phyloP scores from a whole-genome alignment of 768 basidiomycete species.

The Termitomyces sp. region DNA sequence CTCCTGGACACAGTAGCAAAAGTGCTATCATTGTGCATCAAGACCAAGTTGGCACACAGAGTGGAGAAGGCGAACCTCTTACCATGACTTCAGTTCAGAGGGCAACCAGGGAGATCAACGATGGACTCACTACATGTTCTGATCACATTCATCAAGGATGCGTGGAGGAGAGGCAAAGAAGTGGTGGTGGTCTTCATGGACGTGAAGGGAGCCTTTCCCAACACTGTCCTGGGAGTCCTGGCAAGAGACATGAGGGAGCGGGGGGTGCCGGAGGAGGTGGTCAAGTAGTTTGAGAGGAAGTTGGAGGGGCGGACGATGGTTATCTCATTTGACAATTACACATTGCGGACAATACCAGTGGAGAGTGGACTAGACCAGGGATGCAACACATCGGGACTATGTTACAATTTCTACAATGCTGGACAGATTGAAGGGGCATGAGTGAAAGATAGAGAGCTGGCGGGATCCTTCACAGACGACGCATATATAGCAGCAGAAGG shows the following conservation, averaged over 20 bases:
- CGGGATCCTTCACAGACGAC: not conserved
- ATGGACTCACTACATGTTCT: conserved; percentile 26
- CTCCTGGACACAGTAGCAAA: not conserved
- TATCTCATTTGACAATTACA: not conserved
- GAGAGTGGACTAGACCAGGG: not conserved
- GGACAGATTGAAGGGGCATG: not conserved
- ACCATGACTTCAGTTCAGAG: conserved; percentile 21
- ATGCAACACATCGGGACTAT: not conserved
- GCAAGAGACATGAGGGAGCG: conserved; percentile 21
- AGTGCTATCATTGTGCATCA: conserved; percentile 19
- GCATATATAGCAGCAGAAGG: not conserved
- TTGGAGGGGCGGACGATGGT: not conserved
- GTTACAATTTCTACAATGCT: conserved; percentile 1
- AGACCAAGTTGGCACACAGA: conserved; percentile 12
- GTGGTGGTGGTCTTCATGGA: conserved; percentile 17
- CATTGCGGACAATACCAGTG: not conserved
- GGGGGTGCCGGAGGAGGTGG: conserved; percentile 19
- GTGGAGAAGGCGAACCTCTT: conserved; percentile 14
- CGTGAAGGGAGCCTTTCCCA: conserved; percentile 30
- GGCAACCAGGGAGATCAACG: conserved; percentile 21
- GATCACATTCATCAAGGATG: conserved; percentile 26
- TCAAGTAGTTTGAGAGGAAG: conserved; percentile 4
- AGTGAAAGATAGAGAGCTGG: conserved; percentile 1
- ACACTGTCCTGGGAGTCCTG: conserved; percentile 16
- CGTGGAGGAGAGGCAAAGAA: conserved; percentile 26